These are phyloP conservation scores for Globisporangium carolinianum DNA, from an alignment of 352 stramenopile genomes.

Conservation along the genomic window DNA sequence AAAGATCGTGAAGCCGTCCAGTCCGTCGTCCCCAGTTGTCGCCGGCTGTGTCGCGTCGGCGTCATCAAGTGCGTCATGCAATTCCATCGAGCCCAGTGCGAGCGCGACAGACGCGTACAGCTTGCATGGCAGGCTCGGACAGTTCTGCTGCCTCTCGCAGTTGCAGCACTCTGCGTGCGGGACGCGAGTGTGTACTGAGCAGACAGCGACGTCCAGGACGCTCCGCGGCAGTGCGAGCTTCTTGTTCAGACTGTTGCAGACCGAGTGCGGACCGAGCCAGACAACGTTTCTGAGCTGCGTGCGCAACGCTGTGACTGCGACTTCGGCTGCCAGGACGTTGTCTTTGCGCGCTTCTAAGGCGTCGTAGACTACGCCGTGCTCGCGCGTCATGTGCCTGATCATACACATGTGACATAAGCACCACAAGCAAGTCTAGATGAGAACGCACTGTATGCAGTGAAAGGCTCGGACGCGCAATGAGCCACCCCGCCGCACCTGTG, in stretches of 20 bases:
- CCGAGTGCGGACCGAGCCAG: constrained; percentile 37
- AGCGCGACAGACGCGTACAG: constrained; percentile 10
- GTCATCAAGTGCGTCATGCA: no score
- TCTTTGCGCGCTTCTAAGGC: neutral
- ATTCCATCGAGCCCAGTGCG: neutral
- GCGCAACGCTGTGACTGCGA: neutral
- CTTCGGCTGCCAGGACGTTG: neutral
- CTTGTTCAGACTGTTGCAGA: constrained; percentile 30
- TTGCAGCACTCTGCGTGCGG: constrained; percentile 8
- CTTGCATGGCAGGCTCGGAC: constrained; percentile 17
- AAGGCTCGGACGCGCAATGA: no score
- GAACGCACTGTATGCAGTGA: neutral
- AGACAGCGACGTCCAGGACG: constrained; percentile 9
- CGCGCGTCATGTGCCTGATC: constrained; percentile 1
- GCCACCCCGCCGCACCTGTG: constrained; percentile 11
- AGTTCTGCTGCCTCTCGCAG: constrained; percentile 21
- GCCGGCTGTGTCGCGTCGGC: no score
- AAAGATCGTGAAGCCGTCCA: constrained; percentile 14
- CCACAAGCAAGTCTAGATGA: neutral
- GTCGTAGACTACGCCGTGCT: neutral
- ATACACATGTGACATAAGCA: neutral
- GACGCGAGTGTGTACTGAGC: constrained; percentile 13
- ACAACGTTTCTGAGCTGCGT: constrained; percentile 10
- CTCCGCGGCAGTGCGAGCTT: constrained; percentile 20
- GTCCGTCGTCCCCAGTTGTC: neutral